Percentiles rank a stretch among this genome's conserved stretches.
Conservation (phyloP, 768 basidiomycete genomes). For the Tulasnella sp. region DNA sequence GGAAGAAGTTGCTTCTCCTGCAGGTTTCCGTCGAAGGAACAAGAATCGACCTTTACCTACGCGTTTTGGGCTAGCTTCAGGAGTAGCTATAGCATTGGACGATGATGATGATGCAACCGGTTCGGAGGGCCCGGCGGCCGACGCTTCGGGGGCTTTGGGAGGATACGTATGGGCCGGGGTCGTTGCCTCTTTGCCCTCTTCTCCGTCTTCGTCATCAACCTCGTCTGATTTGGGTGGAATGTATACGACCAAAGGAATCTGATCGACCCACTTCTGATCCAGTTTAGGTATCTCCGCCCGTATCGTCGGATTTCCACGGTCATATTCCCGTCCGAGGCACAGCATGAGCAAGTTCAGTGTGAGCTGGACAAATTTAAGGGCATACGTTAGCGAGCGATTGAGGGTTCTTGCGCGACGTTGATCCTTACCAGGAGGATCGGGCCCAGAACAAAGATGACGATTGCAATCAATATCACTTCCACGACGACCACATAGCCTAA, state of each 20-base stretch:
- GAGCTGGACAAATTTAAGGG: constrained; percentile 17
- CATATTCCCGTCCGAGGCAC: constrained; percentile 67
- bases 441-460: constrained; percentile 67
- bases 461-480: constrained; percentile 62
- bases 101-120: no score
- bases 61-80: background rate
- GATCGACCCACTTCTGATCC: constrained; percentile 57
- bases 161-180: constrained; percentile 50
- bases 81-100: no score
- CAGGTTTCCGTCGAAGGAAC: background rate
- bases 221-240: constrained; percentile 30
- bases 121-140: constrained; percentile 11
- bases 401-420: no score
- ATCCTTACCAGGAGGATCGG: constrained; percentile 65
- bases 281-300: constrained; percentile 72
- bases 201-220: background rate
- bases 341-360: constrained; percentile 65
- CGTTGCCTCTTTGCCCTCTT: constrained; percentile 33
- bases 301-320: constrained; percentile 47
- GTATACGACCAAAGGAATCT: constrained; percentile 75
- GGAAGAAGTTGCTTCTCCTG: background rate
- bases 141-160: constrained; percentile 32
- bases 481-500: constrained; percentile 66
- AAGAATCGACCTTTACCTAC: background rate
- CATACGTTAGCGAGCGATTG: background rate